Evolutionary conservation across 2,329 filamentous ascomycete species (phyloP).

Genomic region (Tolypocladium tundrense): DNA sequence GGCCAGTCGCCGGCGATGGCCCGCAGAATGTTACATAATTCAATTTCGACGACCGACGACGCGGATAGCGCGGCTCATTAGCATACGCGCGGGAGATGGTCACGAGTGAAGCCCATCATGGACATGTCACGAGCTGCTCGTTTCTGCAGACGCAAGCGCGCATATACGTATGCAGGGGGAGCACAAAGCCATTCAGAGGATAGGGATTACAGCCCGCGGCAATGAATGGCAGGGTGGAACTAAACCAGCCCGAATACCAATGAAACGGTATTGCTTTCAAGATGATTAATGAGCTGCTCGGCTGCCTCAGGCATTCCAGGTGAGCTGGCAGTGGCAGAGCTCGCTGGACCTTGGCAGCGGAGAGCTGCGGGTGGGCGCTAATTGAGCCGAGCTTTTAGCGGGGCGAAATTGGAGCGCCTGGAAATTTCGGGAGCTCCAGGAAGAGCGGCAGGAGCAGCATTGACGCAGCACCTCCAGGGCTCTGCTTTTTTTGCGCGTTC

Average conservation of each 20-base stretch:
- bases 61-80: neutral
- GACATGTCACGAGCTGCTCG: neutral
- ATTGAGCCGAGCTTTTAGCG: slow-evolving; percentile 1
- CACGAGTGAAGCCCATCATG: neutral
- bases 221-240: neutral
- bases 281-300: neutral
- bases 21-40: neutral
- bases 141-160: neutral
- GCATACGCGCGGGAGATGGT: neutral
- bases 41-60: neutral
- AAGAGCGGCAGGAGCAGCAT: neutral
- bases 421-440: slow-evolving; percentile 16
- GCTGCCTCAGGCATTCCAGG: slow-evolving; percentile 3
- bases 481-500: slow-evolving; percentile 23
- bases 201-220: neutral
- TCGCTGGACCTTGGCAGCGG: neutral
- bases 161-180: neutral
- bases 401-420: slow-evolving; percentile 8
- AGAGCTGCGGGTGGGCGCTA: neutral
- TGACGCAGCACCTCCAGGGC: neutral
- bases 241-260: neutral
- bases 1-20: neutral
- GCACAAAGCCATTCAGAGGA: too few relatives aligned
- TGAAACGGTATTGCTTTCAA: neutral
- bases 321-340: neutral